Percentiles rank a stretch among this genome's conserved stretches.
Conservation (phyloP, 2,329 filamentous ascomycete species). For the Colletotrichum chrysophilum region DNA sequence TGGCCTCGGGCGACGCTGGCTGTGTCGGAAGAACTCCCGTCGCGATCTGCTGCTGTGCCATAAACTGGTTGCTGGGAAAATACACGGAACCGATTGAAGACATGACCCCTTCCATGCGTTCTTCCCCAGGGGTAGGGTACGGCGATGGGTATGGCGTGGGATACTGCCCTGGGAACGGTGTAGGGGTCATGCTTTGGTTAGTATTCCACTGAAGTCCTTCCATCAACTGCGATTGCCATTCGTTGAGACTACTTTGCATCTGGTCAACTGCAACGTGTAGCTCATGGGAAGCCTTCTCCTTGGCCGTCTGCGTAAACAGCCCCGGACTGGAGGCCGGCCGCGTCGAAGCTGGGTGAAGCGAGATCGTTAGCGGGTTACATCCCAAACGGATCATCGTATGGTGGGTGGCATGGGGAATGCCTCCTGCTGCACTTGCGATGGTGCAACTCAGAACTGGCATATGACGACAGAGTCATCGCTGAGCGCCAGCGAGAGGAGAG, state of each 20-base stretch:
- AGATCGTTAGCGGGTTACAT: not conserved
- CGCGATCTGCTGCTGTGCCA: not conserved
- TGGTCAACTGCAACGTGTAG: not conserved
- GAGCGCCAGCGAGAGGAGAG: not conserved
- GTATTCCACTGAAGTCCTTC: not conserved
- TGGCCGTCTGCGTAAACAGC: not conserved
- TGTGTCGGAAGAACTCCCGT: not conserved
- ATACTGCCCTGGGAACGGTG: not conserved
- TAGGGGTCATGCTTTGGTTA: not conserved
- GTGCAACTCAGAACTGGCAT: not conserved
- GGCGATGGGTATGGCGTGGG: not conserved
- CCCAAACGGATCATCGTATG: not conserved
- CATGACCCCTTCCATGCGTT: not conserved
- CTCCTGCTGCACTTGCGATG: not conserved
- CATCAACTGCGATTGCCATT: not conserved
- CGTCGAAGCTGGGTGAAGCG: not conserved
- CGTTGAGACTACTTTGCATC: not conserved
- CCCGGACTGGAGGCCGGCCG: not conserved
- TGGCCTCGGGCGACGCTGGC: constrained; percentile 12
- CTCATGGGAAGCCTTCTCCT: not conserved
- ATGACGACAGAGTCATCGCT: not conserved
- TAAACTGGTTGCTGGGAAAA: not conserved
- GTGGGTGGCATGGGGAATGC: not conserved
- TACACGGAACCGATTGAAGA: not conserved
- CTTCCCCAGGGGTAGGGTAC: not conserved